These are phyloP conservation scores for Xylariaceae sp. DNA, from an alignment of 2,329 filamentous ascomycete species.

Conservation along the genomic window DNA sequence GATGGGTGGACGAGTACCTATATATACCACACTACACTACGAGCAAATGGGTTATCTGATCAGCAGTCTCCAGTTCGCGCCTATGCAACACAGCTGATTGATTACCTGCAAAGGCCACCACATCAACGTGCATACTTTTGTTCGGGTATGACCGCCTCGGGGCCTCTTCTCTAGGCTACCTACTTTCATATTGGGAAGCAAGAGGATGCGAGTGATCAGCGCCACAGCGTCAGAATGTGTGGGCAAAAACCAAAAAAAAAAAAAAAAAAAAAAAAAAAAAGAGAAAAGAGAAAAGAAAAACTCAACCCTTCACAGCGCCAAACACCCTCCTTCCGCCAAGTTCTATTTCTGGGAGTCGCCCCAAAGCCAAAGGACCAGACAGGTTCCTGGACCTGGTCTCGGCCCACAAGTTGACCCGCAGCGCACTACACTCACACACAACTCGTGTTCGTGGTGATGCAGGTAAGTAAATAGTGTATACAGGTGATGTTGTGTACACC, in stretches of 20 bases:
- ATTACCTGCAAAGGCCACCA: background rate
- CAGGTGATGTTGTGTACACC: slow-evolving; percentile 3
- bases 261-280: background rate
- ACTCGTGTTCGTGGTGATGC: slow-evolving; percentile 18
- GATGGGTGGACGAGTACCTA: background rate
- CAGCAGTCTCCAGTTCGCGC: background rate
- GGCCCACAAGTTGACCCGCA: slow-evolving; percentile 18
- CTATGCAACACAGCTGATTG: background rate
- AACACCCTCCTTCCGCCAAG: too few relatives aligned
- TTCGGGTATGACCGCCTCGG: background rate
- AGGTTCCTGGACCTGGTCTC: background rate
- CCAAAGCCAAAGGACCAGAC: too few relatives aligned
- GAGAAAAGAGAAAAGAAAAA: background rate
- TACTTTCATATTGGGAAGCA: background rate
- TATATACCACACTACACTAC: background rate
- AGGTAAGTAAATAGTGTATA: slow-evolving; percentile 7
- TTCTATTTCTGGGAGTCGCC: background rate
- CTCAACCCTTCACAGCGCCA: background rate
- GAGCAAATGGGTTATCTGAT: background rate
- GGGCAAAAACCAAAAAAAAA: background rate
- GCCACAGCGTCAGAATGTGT: background rate
- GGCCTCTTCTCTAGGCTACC: background rate
- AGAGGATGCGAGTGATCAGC: background rate
- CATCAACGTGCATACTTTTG: background rate
- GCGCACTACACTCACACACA: background rate